A percentile compares a stretch with the other conserved stretches of the same genome.
Evolutionary conservation across 345 rosid genomes (phyloP).

Genomic region (Camelina sativa): DNA sequence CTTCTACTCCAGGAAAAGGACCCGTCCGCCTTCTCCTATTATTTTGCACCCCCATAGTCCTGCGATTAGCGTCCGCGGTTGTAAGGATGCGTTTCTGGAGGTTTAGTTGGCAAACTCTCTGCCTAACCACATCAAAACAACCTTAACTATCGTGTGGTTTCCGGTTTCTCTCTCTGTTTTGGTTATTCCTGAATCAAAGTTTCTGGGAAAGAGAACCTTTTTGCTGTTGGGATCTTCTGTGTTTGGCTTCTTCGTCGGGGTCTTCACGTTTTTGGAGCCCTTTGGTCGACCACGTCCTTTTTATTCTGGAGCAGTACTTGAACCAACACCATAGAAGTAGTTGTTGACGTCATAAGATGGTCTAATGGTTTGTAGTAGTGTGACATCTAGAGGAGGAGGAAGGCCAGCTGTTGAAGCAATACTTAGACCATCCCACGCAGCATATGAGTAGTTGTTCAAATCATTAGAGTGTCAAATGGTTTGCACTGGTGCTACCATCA

Average conservation of each 20-base stretch:
- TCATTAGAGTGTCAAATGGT: too few relatives aligned
- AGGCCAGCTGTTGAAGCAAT: too few relatives aligned
- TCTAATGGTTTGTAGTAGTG: background rate
- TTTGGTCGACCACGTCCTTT: slow-evolving; percentile 23
- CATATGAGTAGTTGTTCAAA: too few relatives aligned
- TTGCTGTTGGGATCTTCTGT: background rate
- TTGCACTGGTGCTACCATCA: too few relatives aligned
- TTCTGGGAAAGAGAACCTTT: background rate
- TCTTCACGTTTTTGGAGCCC: background rate
- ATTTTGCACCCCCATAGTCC: slow-evolving; percentile 53
- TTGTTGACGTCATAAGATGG: background rate
- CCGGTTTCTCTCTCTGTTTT: slow-evolving; percentile 47
- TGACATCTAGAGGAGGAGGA: too few relatives aligned
- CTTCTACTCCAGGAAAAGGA: slow-evolving; percentile 59
- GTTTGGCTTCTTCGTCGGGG: background rate
- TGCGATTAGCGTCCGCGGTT: slow-evolving; percentile 40
- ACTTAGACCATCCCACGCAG: too few relatives aligned
- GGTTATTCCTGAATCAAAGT: slow-evolving; percentile 33
- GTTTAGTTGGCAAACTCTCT: slow-evolving; percentile 55
- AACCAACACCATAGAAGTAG: background rate
- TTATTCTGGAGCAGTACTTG: background rate
- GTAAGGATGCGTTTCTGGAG: slow-evolving; percentile 32
- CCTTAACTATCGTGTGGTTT: slow-evolving; percentile 45
- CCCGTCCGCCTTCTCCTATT: slow-evolving; percentile 63
- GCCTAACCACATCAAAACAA: slow-evolving; percentile 48